Conservation (phyloP, 2,329 filamentous ascomycete species). For the Xylogone sp. region DNA sequence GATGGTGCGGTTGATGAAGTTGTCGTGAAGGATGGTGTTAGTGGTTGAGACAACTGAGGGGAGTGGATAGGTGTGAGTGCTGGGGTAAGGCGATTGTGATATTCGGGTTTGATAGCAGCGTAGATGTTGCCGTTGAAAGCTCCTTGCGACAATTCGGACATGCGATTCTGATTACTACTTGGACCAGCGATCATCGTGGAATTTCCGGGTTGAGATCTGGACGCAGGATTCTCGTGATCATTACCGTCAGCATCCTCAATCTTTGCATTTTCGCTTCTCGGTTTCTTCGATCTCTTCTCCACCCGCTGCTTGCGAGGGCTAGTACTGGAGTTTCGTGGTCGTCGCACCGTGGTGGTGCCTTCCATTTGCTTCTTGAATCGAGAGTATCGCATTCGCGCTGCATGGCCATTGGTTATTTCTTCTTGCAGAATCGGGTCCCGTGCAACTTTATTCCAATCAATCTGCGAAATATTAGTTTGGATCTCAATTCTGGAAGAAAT, state of each 20-base stretch:
- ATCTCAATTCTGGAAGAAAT: not conserved
- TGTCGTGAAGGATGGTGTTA: not conserved
- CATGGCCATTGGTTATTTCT: slow-evolving; percentile 52
- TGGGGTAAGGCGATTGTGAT: not conserved
- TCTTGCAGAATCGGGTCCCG: slow-evolving; percentile 30
- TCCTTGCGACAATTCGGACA: not conserved
- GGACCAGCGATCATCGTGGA: not conserved
- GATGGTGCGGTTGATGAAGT: not conserved
- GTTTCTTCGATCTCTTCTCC: slow-evolving; percentile 15
- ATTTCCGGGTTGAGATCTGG: not conserved
- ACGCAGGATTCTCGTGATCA: slow-evolving; percentile 22
- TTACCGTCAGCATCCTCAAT: slow-evolving; percentile 39
- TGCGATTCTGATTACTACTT: not conserved
- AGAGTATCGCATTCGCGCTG: slow-evolving; percentile 53
- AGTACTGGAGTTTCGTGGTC: slow-evolving; percentile 10
- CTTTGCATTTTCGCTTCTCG: slow-evolving; percentile 21
- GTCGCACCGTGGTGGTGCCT: slow-evolving; percentile 24
- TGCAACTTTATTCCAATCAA: slow-evolving; percentile 51
- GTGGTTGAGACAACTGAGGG: not conserved
- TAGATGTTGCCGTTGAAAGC: not conserved
- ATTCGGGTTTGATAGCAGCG: not conserved
- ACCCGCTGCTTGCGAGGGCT: slow-evolving; percentile 14
- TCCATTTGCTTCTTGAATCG: slow-evolving; percentile 52
- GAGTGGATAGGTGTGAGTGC: not conserved
- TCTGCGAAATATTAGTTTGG: slow-evolving; percentile 29